These are phyloP conservation scores for Scheffersomyces segobiensis DNA, from an alignment of 1,139 yeast species.

Conservation along the genomic window DNA sequence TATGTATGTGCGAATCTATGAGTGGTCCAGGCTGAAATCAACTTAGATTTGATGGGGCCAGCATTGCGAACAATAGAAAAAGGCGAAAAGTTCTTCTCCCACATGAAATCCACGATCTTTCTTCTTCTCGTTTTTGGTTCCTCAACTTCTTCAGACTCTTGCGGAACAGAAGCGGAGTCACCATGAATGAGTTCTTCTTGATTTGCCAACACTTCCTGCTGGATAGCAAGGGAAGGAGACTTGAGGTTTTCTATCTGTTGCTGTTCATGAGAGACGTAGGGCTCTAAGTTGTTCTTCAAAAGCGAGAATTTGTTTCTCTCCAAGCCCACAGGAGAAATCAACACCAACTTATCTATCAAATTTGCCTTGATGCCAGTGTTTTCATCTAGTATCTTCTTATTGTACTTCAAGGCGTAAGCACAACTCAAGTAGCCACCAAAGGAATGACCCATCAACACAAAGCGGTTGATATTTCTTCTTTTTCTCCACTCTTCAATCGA, in stretches of 20 bases:
- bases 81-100: slow-evolving; percentile 43
- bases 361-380: slow-evolving; percentile 16
- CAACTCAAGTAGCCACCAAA: slow-evolving; percentile 88
- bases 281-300: slow-evolving; percentile 18
- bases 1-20: slow-evolving; percentile 39
- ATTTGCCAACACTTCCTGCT: slow-evolving; percentile 1
- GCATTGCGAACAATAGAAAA: slow-evolving; percentile 34
- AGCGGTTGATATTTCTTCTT: slow-evolving; percentile 52
- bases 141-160: slow-evolving; percentile 10
- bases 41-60: slow-evolving; percentile 41
- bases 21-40: slow-evolving; percentile 44
- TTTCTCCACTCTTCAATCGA: slow-evolving; percentile 84
- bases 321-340: slow-evolving; percentile 49
- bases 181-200: slow-evolving; percentile 6
- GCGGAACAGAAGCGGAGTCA: slow-evolving; percentile 5
- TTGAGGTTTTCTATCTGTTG: slow-evolving; percentile 14
- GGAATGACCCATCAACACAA: slow-evolving; percentile 86
- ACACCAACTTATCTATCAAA: slow-evolving; percentile 39
- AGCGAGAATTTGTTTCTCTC: slow-evolving; percentile 38
- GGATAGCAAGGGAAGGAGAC: slow-evolving; percentile 7
- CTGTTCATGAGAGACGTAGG: slow-evolving; percentile 13
- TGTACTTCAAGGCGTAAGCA: slow-evolving; percentile 72
- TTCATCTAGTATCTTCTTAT: slow-evolving; percentile 16
- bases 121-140: slow-evolving; percentile 18
- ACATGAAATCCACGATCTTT: slow-evolving; percentile 28